phyloP scores from a whole-genome alignment of 1,139 yeast species.

The Suhomyces bribrorum region DNA sequence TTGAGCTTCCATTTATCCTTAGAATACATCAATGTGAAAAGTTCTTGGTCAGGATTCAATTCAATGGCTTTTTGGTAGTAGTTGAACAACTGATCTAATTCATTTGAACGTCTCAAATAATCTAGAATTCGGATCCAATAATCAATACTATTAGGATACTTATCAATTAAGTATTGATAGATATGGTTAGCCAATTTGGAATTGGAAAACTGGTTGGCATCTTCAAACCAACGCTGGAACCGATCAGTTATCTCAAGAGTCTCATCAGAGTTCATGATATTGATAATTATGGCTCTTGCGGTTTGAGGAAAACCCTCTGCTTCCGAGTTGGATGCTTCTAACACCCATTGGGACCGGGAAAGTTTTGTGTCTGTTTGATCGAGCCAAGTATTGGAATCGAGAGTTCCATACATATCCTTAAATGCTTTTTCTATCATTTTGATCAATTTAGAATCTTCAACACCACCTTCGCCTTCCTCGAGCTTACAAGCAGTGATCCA shows the following conservation, averaged over 20 bases:
- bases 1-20: conserved; percentile 60
- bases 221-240: conserved; percentile 30
- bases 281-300: conserved; percentile 39
- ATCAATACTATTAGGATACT: conserved; percentile 48
- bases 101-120: conserved; percentile 39
- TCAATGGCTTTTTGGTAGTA: conserved; percentile 54
- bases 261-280: conserved; percentile 21
- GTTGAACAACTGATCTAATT: conserved; percentile 37
- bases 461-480: conserved; percentile 57
- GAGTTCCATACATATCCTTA: conserved; percentile 27
- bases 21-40: conserved; percentile 69
- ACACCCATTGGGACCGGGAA: conserved; percentile 45
- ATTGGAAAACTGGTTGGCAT: conserved; percentile 40
- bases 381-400: conserved; percentile 6
- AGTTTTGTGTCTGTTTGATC: conserved; percentile 5
- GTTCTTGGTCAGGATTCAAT: conserved; percentile 48
- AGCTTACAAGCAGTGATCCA: conserved; percentile 75
- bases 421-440: conserved; percentile 57
- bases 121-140: conserved; percentile 59
- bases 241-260: conserved; percentile 6
- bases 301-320: conserved; percentile 36
- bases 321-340: conserved; percentile 41
- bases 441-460: conserved; percentile 36
- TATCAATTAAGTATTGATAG: conserved; percentile 47
- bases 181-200: conserved; percentile 47